Base-by-base conservation (phyloP, 352 stramenopile species). In the Globisporangium spiculum region DNA sequence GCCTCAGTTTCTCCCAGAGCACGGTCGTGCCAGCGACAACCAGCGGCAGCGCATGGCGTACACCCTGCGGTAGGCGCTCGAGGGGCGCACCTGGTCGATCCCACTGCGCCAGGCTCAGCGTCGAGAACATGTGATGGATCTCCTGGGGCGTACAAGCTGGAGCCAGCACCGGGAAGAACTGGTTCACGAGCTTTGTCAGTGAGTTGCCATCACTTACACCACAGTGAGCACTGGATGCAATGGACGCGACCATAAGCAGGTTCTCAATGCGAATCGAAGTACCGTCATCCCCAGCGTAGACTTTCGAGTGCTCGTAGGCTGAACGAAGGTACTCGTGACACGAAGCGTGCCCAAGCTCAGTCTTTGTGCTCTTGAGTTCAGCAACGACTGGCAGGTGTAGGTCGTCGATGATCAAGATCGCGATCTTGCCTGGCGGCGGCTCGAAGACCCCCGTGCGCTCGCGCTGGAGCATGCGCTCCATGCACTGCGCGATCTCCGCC, bases 391-490 rank as follows among this genome's bases (percentile, higher is more conserved):
- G 68, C 6, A 90, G 58, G 26, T 90, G 79, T 26, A 90, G 64
- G 46, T 90, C 81, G 27, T 90, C 81, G 34, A 90, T 64, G 30
- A 90, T 73, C 14, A 90, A 59, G 6, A 88, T 34, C 18, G 78
- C 78, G 8, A 79, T 69, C 58, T 90, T 88, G 0, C 81, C 81
- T 18, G 81, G 77, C 8, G 81, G 81, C 9, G 81, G 79, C 55
- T 90, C 81, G 30, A 73, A 87, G 27, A 88, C 68, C 0, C 68
- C 67, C 2, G 71, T 81, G 4, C 79, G 74, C 63, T 90, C 81
- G 2, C 81, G 81, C 50, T 90, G 79, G 3, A 90, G 72, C 74
- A 86, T 83, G 2, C 78, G 71, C 41, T 88, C 79, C 8, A 90
- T 65, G 53, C 75, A 84, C 24, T 73, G 73, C 7, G 73, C 63